phyloP scores from a whole-genome alignment of 1,139 yeast species.

The Candida freyschussii region DNA sequence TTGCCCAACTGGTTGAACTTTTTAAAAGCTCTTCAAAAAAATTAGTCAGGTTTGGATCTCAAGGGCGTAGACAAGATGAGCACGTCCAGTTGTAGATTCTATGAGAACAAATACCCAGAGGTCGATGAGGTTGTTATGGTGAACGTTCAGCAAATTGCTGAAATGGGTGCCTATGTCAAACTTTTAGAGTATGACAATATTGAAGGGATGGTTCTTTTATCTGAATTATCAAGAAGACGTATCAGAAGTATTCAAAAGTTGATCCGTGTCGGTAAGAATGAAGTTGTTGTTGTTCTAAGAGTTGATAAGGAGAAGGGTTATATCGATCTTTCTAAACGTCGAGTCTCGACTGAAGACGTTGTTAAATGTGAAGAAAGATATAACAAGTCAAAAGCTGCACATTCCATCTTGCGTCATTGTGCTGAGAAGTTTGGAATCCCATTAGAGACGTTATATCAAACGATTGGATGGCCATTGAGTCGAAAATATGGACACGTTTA shows the following conservation, averaged over 20 bases:
- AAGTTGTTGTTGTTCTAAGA: slow-evolving; percentile 97
- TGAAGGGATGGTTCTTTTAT: slow-evolving; percentile 96
- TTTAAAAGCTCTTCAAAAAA: too few species aligned
- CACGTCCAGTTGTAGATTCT: slow-evolving; percentile 90
- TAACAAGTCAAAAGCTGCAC: slow-evolving; percentile 95
- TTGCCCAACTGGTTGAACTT: too few species aligned
- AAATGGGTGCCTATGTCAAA: slow-evolving; percentile 97
- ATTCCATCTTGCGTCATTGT: slow-evolving; percentile 94
- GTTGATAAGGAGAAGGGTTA: slow-evolving; percentile 98
- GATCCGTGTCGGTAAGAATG: slow-evolving; percentile 97
- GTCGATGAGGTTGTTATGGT: slow-evolving; percentile 99
- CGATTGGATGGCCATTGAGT: slow-evolving; percentile 97
- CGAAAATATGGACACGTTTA: slow-evolving; percentile 95
- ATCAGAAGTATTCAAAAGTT: slow-evolving; percentile 95
- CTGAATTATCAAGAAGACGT: slow-evolving; percentile 97
- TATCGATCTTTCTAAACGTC: slow-evolving; percentile 94
- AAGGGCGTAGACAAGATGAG: slow-evolving; percentile 45
- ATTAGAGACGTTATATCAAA: slow-evolving; percentile 77
- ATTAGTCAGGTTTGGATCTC: too few species aligned
- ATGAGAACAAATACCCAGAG: slow-evolving; percentile 97
- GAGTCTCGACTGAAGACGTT: slow-evolving; percentile 97
- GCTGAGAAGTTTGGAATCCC: slow-evolving; percentile 93
- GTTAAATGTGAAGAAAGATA: slow-evolving; percentile 96
- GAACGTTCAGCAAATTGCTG: slow-evolving; percentile 96
- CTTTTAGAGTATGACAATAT: slow-evolving; percentile 94